Evolutionary conservation across 2,329 filamentous ascomycete genomes (phyloP), one percentile per base, ranked within the genome.

Genomic region (Aphanocladium album): DNA sequence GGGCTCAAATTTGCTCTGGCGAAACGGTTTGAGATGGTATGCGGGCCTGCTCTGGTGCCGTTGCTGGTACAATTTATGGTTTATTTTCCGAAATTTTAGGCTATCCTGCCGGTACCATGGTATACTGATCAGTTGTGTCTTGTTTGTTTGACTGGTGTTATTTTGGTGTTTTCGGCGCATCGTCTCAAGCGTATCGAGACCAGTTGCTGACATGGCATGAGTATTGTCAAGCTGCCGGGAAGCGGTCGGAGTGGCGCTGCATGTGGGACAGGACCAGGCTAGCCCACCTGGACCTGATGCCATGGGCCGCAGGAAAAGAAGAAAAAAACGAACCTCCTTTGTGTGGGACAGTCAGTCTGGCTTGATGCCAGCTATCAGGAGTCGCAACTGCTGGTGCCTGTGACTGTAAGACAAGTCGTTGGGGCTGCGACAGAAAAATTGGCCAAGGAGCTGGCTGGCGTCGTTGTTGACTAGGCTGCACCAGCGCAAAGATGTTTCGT

Each of bases 211-310:
- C 30, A 19, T 2, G 17, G 17, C 21, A 16, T n/a, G 9, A 14
- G 45, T n/a, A n/a, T 14, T 37, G 21, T 19, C 30, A 21, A 51
- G 53, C 17, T 56, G 53, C 37, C 53, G 53, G 53, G 53, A 56
- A 56, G 37, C 53, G 39, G 41, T 45, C 23, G 53, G 53, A 45
- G 53, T 56, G 53, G 53, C 53, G 53, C 39, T 43, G 16, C 39
- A 37, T 25, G 53, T 56, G 53, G 53, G 41, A 56, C 47, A 50
- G 23, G 46, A 17, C 46, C 14, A 33, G 47, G 25, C 49, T 37
- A 37, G 49, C 27, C 49, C n/a, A 21, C 49, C 49, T 47, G 45
- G 21, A 14, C 45, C n/a, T 51, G 30, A 49, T 19, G 47, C 47
- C 27, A 51, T 19, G 17, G 30, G 27, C 30, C 37, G 49, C 30